Evolutionary conservation across 1,139 yeast genomes (phyloP).

Genomic region (Meyerozyma sp.): DNA sequence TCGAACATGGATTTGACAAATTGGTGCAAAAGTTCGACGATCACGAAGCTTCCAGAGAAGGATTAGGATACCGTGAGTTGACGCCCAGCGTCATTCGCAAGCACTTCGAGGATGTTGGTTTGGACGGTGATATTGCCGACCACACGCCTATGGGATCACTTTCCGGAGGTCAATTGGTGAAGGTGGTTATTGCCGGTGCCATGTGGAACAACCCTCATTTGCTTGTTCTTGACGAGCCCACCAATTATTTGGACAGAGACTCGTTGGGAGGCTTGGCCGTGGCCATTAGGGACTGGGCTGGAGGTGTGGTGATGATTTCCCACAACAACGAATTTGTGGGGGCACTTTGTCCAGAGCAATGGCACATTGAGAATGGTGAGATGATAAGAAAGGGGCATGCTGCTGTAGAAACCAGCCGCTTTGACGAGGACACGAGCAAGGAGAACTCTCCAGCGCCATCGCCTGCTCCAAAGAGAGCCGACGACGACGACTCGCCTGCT

Average conservation of each 20-base stretch:
- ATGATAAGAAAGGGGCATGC: conserved; percentile 79
- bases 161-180: conserved; percentile 97
- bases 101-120: conserved; percentile 95
- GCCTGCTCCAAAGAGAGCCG: conserved; percentile 44
- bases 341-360: conserved; percentile 96
- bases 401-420: conserved; percentile 69
- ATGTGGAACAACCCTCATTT: conserved; percentile 99
- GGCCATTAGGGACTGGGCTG: conserved; percentile 96
- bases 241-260: conserved; percentile 96
- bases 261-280: conserved; percentile 95
- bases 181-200: conserved; percentile 98
- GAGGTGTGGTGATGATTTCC: conserved; percentile 98
- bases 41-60: conserved; percentile 98
- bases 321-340: conserved; percentile 97
- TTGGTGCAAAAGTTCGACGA: conserved; percentile 93
- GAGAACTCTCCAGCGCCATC: conserved; percentile 18
- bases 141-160: conserved; percentile 96
- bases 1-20: conserved; percentile 81
- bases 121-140: conserved; percentile 97
- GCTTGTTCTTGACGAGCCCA: conserved; percentile 95
- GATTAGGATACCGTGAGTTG: conserved; percentile 93
- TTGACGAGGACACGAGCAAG: conserved; percentile 52
- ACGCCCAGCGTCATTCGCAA: conserved; percentile 88
- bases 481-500: conserved; percentile 88
- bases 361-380: conserved; percentile 93